Evolutionary conservation across 768 basidiomycete genomes (phyloP).

Genomic region (Amanita inopinata): DNA sequence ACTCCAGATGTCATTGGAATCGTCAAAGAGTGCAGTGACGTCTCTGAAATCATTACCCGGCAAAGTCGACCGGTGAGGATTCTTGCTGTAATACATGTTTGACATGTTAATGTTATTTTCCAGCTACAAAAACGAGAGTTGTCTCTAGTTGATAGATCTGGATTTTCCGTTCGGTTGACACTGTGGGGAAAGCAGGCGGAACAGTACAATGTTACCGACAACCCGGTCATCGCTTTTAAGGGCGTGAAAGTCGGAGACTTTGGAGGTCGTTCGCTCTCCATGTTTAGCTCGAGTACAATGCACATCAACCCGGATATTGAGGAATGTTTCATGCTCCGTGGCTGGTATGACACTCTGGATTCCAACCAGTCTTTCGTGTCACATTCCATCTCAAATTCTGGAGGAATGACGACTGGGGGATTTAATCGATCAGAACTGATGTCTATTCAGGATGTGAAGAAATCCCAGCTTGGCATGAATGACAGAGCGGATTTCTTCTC

Average conservation of each 20-base stretch:
- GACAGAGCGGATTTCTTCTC: constrained; percentile 80
- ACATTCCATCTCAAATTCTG: constrained; percentile 42
- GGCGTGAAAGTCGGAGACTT: constrained; percentile 91
- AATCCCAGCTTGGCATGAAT: constrained; percentile 59
- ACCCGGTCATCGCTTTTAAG: constrained; percentile 86
- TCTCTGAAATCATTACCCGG: constrained; percentile 52
- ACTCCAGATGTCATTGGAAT: constrained; percentile 76
- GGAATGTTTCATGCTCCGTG: constrained; percentile 78
- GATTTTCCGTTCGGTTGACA: constrained; percentile 72
- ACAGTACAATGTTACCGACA: constrained; percentile 46
- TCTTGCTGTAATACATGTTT: too few species aligned
- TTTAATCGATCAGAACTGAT: constrained; percentile 71
- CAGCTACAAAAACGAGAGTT: constrained; percentile 88
- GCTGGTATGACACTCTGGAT: constrained; percentile 85
- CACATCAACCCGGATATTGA: constrained; percentile 83
- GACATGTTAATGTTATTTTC: constrained; percentile 2
- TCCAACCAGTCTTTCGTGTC: constrained; percentile 57
- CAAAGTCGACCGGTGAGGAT: constrained; percentile 49
- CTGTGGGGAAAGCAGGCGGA: constrained; percentile 97
- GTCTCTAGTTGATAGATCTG: constrained; percentile 76
- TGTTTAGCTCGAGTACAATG: constrained; percentile 75
- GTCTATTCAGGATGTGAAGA: constrained; percentile 70
- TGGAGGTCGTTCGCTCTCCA: constrained; percentile 78
- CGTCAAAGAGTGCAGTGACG: constrained; percentile 65
- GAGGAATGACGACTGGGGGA: constrained; percentile 23